Conservation (phyloP, 805 yeast species). For the Groenewaldozyma tartarivorans region DNA sequence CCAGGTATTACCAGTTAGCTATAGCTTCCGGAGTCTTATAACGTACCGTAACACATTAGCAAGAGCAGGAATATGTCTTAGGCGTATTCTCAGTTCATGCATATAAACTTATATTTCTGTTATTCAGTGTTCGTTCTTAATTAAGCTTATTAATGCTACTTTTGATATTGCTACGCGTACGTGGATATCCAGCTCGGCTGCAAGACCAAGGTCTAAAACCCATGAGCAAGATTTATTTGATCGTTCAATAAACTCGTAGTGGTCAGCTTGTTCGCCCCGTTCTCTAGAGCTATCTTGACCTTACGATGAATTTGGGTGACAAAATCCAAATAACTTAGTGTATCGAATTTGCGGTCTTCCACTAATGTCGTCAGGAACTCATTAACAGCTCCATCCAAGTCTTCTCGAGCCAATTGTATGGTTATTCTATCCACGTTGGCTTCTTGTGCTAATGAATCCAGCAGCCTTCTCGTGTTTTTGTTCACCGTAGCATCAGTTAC, state of each 20-base stretch:
- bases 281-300: conserved; percentile 24
- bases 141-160: no score
- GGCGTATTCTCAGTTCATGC: no score
- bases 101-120: no score
- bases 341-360: conserved; percentile 59
- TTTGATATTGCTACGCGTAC: no score
- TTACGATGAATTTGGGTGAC: conserved; percentile 55
- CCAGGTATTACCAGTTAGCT: no score
- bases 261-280: conserved; percentile 10
- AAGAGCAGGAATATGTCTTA: no score
- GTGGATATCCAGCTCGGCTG: no score
- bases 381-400: conserved; percentile 49
- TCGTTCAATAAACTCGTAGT: conserved; percentile 8
- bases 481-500: conserved; percentile 60
- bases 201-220: no score
- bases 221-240: conserved; percentile 7
- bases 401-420: conserved; percentile 54
- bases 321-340: conserved; percentile 56
- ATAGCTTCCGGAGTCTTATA: no score
- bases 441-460: conserved; percentile 42
- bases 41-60: no score
- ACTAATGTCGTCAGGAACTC: conserved; percentile 52
- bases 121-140: no score
- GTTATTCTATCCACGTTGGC: conserved; percentile 34
- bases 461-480: conserved; percentile 52